Evolutionary conservation across 1,284 basidiomycete genomes (phyloP).

Genomic region (Heterobasidion occidentale): DNA sequence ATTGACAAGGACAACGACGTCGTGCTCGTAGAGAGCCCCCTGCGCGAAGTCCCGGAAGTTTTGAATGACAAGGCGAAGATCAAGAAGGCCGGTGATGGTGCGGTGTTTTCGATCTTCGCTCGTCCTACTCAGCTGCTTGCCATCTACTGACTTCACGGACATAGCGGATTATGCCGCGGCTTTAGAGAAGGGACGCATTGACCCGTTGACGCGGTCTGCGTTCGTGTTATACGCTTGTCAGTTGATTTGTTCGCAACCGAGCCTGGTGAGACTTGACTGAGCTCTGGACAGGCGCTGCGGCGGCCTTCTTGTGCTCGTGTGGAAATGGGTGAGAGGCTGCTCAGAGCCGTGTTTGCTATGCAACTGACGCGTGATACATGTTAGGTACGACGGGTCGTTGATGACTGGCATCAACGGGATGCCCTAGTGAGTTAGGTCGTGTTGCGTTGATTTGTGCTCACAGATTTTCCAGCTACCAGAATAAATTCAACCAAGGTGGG

Average conservation of each 20-base stretch:
- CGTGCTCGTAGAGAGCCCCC: not conserved
- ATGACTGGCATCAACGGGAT: conserved; percentile 15
- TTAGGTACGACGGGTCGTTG: conserved; percentile 6
- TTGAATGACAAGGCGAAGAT: not conserved
- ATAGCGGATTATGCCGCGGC: conserved; percentile 1
- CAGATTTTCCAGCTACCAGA: conserved; percentile 1
- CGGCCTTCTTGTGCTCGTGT: conserved; percentile 11
- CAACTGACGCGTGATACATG: not conserved
- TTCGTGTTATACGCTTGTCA: conserved; percentile 12
- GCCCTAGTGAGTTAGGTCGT: conserved; percentile 2
- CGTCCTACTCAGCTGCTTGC: not conserved
- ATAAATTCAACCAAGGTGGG: conserved; percentile 3
- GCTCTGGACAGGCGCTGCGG: conserved; percentile 7
- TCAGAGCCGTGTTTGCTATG: fast-evolving
- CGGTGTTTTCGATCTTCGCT: not conserved
- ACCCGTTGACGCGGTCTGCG: conserved; percentile 7
- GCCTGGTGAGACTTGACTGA: not conserved
- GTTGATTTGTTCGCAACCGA: not conserved
- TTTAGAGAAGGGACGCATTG: conserved; percentile 6
- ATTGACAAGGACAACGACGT: not conserved
- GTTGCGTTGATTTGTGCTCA: not conserved
- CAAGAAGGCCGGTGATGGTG: not conserved
- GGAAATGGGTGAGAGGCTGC: conserved; percentile 5
- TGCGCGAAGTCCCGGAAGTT: not conserved
- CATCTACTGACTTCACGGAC: not conserved